These are phyloP conservation scores for Nasturtium officinale DNA, from an alignment of 345 rosid genomes.

Conservation along the genomic window DNA sequence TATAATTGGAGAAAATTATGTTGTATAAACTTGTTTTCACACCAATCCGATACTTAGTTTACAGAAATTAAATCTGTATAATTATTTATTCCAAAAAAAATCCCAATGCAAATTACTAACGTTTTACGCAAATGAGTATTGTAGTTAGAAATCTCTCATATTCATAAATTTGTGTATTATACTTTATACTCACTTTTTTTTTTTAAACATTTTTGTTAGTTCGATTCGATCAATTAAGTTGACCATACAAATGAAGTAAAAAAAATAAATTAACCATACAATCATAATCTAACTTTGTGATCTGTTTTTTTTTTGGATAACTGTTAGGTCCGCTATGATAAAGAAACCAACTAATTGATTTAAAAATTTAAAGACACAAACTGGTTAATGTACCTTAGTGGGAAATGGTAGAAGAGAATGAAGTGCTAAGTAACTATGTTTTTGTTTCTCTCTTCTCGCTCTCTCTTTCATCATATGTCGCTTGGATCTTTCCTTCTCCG, in stretches of 20 bases:
- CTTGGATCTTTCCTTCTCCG: conserved; percentile 45
- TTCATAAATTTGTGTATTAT: not conserved
- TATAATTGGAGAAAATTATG: not conserved
- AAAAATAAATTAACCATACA: too few relatives aligned
- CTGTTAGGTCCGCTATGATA: too few relatives aligned
- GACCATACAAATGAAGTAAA: too few relatives aligned
- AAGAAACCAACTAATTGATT: not conserved
- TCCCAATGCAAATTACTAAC: not conserved
- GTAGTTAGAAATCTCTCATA: not conserved
- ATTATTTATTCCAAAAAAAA: not conserved
- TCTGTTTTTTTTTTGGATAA: too few relatives aligned
- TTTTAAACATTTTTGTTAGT: too few relatives aligned
- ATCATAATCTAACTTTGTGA: too few relatives aligned
- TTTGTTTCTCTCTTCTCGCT: conserved; percentile 69
- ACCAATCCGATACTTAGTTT: not conserved
- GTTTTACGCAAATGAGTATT: not conserved
- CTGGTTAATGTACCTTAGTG: conserved; percentile 54
- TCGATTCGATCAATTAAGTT: too few relatives aligned
- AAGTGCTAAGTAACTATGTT: conserved; percentile 52
- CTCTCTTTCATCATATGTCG: conserved; percentile 72
- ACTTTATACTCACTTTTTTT: too few relatives aligned
- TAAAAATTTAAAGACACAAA: not conserved
- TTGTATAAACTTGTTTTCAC: not conserved
- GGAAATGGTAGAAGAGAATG: conserved; percentile 57
- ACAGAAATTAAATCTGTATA: not conserved